phyloP scores from a whole-genome alignment of 2,329 filamentous ascomycete species.

The Colletotrichum eleusines region DNA sequence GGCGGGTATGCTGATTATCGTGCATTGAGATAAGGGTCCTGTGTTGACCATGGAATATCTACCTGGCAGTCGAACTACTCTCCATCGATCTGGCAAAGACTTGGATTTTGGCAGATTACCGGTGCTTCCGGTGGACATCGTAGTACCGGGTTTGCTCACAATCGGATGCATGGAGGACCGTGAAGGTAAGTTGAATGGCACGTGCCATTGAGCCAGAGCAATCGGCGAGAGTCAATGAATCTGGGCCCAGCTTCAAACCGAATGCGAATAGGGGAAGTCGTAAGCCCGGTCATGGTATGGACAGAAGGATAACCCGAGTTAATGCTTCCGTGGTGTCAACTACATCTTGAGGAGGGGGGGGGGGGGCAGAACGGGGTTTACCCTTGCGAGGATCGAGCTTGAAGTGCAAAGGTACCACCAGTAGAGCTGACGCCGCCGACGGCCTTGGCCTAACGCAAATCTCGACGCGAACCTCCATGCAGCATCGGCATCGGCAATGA shows the following conservation, averaged over 20 bases:
- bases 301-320: neutral
- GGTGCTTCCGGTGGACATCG: neutral
- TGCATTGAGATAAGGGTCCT: neutral
- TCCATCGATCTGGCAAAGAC: neutral
- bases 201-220: neutral
- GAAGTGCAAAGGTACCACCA: neutral
- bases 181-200: neutral
- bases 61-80: too few relatives aligned
- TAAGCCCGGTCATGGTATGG: neutral
- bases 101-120: neutral
- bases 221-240: too few relatives aligned
- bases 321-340: neutral
- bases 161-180: neutral
- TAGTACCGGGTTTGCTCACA: neutral
- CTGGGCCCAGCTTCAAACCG: rapidly evolving
- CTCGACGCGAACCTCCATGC: neutral
- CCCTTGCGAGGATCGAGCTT: neutral
- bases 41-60: neutral
- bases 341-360: neutral
- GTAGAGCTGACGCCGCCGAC: neutral
- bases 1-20: neutral
- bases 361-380: neutral
- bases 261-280: neutral
- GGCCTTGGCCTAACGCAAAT: neutral
- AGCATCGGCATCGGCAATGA: neutral